Base-by-base conservation (phyloP, 78 protist species). In the Polysphondylium violaceum region DNA sequence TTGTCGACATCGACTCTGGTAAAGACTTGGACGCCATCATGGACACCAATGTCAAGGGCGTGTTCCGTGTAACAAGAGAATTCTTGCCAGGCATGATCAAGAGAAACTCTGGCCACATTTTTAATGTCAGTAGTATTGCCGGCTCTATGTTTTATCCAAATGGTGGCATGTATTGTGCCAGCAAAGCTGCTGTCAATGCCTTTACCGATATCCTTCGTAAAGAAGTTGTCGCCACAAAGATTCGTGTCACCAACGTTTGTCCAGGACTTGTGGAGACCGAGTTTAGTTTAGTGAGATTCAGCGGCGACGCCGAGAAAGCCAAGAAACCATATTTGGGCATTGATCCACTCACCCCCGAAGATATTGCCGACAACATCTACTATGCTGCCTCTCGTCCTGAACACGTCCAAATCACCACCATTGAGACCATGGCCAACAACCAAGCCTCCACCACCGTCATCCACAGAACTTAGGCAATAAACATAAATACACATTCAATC, bases 221-320 rank as follows among this genome's bases (percentile, higher is more conserved):
- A 59, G 97, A 95, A 36, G 87, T 93, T 16, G 94, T 77, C 2
- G 56, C 31, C n/a, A 86, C 95, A 27, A 83, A 83, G 43, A 47
- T 95, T 40, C 55, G 97, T 36, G 96, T 95, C 0, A 75, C 91
- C 35, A 77, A 73, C n/a, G 87, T 95, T 53, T 53, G 63, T 31
- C 97, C 97, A 0, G 97, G 97, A 33, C 16, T 88, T 8, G 97
- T 95, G 4, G 91, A 91, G 33, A 95, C 97, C 1, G 91, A 95
- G 23, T 93, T 95, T 56, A 40, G 72, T 47, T 8, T 67, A 4
- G 91, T 93, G 9, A 69, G 96, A n/a, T 78, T 93, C n/a, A 63
- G 65, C 53, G 94, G 92, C 53, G 96, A 93, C 43, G 0, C 17
- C 0, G 94, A 81, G 12, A 94, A 79, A 87, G 96, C 96, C 1